Base-by-base conservation (phyloP, 2,329 filamentous ascomycete species). In the Alternaria triticimaculans region DNA sequence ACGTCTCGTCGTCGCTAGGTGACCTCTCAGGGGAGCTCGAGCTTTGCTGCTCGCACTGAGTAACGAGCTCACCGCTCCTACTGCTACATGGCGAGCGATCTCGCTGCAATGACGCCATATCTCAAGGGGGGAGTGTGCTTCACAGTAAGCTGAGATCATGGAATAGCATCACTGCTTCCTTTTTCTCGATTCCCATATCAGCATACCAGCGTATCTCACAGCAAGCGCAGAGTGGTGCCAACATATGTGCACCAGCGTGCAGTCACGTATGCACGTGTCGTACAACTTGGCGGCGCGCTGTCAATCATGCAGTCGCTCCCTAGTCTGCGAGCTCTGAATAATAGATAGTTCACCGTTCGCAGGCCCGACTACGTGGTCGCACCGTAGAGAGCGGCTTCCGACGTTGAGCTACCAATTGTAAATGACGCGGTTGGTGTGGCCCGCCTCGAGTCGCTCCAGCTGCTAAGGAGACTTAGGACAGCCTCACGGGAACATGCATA, bases 21-120 rank as follows among this genome's bases (percentile, higher is more conserved):
- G 67, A 60, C 51, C 65, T 64, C 45, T 60, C 45, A 56, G 62
- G 57, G 41, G 57, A 61, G 53, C 30, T 60, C 30, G 46, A 56
- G 60, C 55, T 44, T 45, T 59, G 64, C 46, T 70, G 69, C 66
- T 69, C 65, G 60, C 55, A 69, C 70, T 65, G 62, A 55, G 66
- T 51, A 49, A 55, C 63, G 65, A 44, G 58, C 46, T 72, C 68
- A 71, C 66, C 63, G 66, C 66, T 62, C 62, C 28, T 58, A 25
- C 25, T 25, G 25, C 25, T 25, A 58, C 63, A 72, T 71, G 70
- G 66, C 70, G 68, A 72, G 66, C 70, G 63, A 68, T 41, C 49
- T 58, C 59, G 41, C 37, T 65, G 63, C 60, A 50, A 65, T 65
- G 63, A 63, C 65, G 63, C 60, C 55, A 67, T 67, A 14, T 28